Base-by-base conservation (phyloP, 768 basidiomycete genomes). In the Collybiopsis luxurians region DNA sequence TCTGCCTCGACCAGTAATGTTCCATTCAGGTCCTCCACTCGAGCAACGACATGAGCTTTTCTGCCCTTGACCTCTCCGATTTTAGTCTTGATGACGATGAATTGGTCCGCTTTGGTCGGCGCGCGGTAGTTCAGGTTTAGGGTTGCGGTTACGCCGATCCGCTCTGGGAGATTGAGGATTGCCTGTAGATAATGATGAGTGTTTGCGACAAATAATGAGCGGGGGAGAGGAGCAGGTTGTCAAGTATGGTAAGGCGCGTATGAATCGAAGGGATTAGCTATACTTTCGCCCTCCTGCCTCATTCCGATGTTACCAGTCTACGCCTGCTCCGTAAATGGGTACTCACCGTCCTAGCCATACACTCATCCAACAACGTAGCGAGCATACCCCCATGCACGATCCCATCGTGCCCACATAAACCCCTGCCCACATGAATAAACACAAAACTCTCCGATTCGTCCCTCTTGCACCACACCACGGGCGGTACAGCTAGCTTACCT, bases 381-480 rank as follows among this genome's bases (percentile, higher is more conserved):
- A 98, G 75, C 57, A 98, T 64, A 1, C 96, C 96, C 0, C 96
- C 96, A 63, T 99, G 96, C 2, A 98, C 75, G 59, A 99, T 94
- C 0, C 96, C 96, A 70, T 96, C 94, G 60, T 96, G 89, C 3
- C 92, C 95, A 66, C 96, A 98, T 51, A 98, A 60, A 2, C 87
- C 90, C 40, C 90, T 73, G 1, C 96, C 96, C 2, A 97, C 75
- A 64, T 98, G 96, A 1, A 95, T 55, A 58, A 97, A 74, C 4
- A 84, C 76, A 26, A 85, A 66, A 10, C 82, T 82, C 71, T 93
- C 91, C 11, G 76, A 78, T 67, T 94, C 91, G 71, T 97, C 93
- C 55, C 74, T 77, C 63, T 77, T 82, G 17, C 83, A 82, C 21
- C 95, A 81, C 11, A 92, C 82, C 2, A 98, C 66, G 2, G 95